Evolutionary conservation across 345 rosid species (phyloP).

Genomic region (Salix purpurea): DNA sequence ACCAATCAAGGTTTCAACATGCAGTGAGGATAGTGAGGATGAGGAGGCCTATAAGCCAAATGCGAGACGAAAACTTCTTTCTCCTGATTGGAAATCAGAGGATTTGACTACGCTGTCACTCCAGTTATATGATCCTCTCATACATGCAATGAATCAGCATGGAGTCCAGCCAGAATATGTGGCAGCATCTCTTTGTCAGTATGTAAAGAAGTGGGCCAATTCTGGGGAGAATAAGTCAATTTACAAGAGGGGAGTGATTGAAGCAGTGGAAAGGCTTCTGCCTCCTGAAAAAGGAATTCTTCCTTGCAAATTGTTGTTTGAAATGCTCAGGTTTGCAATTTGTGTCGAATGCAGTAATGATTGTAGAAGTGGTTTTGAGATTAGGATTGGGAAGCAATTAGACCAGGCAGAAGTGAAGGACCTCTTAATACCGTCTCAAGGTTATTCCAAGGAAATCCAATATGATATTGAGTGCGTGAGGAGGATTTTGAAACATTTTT

Average conservation of each 20-base stretch:
- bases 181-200: conserved; percentile 53
- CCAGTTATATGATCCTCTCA: conserved; percentile 44
- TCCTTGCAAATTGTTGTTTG: conserved; percentile 49
- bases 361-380: conserved; percentile 65
- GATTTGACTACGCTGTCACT: conserved; percentile 56
- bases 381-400: conserved; percentile 68
- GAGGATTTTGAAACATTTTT: conserved; percentile 57
- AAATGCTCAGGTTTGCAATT: conserved; percentile 51
- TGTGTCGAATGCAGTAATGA: conserved; percentile 43
- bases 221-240: conserved; percentile 26
- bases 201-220: conserved; percentile 45
- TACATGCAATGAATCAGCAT: conserved; percentile 33
- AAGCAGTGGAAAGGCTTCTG: conserved; percentile 62
- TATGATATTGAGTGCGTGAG: conserved; percentile 58
- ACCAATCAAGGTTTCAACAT: conserved; percentile 24
- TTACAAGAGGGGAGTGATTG: conserved; percentile 48
- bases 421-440: conserved; percentile 46
- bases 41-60: conserved; percentile 43
- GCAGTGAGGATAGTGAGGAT: conserved; percentile 22
- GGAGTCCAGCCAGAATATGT: conserved; percentile 38
- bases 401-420: conserved; percentile 57
- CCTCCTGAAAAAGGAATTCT: conserved; percentile 49
- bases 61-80: conserved; percentile 64
- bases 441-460: conserved; percentile 44
- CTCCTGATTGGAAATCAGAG: conserved; percentile 49